A percentile compares a stretch with the other conserved stretches of the same genome.
These are phyloP conservation scores for Nicotiana obtusifolia DNA, from an alignment of 257 asterid species.

Conservation along the genomic window DNA sequence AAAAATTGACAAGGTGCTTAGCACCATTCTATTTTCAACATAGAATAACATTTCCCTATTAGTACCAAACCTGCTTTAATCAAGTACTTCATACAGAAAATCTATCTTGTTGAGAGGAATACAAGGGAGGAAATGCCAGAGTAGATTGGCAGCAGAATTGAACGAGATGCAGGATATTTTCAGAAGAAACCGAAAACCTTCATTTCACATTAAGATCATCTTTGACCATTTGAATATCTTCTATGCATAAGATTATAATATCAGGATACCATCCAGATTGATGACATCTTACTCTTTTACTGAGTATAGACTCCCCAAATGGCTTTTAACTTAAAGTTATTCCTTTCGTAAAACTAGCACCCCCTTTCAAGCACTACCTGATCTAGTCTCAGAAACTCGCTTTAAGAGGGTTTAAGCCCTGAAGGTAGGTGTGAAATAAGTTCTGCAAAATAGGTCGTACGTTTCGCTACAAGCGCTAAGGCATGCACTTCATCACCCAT, in stretches of 20 bases:
- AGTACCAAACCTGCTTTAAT: neutral
- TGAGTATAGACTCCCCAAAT: neutral
- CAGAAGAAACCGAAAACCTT: neutral
- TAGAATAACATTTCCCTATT: neutral
- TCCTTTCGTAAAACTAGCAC: neutral
- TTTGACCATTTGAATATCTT: neutral
- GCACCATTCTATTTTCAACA: neutral
- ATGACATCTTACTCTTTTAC: slow-evolving; percentile 6
- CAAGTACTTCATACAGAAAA: slow-evolving; percentile 5
- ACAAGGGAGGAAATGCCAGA: neutral
- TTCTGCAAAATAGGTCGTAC: neutral
- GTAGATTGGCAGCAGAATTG: neutral
- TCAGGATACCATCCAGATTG: slow-evolving; percentile 2
- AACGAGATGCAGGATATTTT: neutral
- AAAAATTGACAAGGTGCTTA: neutral
- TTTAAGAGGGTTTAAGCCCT: neutral
- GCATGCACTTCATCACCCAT: neutral
- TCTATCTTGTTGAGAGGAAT: neutral
- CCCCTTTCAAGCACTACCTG: neutral
- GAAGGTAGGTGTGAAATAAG: neutral
- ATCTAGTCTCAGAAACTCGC: neutral
- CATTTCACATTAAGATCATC: neutral
- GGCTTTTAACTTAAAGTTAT: neutral
- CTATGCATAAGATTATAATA: neutral
- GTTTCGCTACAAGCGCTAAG: neutral